Evolutionary conservation across 306 rosid genomes (phyloP), one percentile per base, ranked within the genome.

Genomic region (Alnus glutinosa): DNA sequence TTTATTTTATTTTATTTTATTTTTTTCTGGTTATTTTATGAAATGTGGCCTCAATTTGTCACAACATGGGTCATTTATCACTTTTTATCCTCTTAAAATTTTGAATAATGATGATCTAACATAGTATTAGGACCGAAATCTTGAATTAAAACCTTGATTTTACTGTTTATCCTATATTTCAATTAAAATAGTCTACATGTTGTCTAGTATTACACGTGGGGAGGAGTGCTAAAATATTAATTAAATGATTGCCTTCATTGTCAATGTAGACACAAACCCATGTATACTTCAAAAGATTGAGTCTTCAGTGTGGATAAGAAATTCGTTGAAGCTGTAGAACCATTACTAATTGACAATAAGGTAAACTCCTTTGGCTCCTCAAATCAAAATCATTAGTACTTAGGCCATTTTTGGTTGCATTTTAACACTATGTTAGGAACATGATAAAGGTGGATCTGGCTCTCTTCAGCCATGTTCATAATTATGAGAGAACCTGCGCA

Each of bases 401-500:
- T 69, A 15, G 9, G 9, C 64, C 18, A 13, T 19, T 75, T 74
- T n/a, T 49, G 12, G 71, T 19, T 66, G 2, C 49, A 28, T 4
- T 3, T 7, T 61, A 9, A 30, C 11, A 10, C 9, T 16, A 14
- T 28, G 3, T 30, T 61, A 10, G 16, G 16, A 61, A 30, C 32
- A 55, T 77, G 78, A 68, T 79, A 79, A 78, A 92, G 98, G 97
- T 94, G 74, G 96, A 94, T 79, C 76, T 94, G 79, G 97, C 48
- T 52, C 86, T 94, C 10, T 88, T 90, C 14, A 96, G 97, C 5
- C 97, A 94, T 77, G 97, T 90, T 49, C 97, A 94, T 78, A 92
- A 88, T 63, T 94, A 92, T 71, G 98, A 94, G 80, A 85, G 98
- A 80, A 94, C 97, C 50, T 94, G 98, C 79, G 66, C 93, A 0